Conservation (phyloP, 108 stramenopile genomes). For the Phaeodactylum tricornutum region DNA sequence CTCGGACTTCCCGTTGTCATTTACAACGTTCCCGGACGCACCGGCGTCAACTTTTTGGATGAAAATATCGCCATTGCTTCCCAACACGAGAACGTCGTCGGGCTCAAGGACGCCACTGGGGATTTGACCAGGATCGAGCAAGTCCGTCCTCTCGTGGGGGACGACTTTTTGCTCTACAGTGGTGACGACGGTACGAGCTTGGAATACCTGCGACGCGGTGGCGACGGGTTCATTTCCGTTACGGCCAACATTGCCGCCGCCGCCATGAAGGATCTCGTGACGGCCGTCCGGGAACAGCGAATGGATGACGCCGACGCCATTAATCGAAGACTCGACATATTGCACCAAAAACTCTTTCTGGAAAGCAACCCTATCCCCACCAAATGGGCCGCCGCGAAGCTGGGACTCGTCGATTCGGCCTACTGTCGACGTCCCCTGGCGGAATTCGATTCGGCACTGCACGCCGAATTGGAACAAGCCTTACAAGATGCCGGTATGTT, state of each 20-base stretch:
- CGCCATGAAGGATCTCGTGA: constrained; percentile 11
- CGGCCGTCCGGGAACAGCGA: not conserved
- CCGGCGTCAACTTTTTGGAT: constrained; percentile 41
- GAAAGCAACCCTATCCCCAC: constrained; percentile 79
- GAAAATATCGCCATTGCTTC: constrained; percentile 37
- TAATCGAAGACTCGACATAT: constrained; percentile 31
- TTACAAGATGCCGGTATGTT: constrained; percentile 28
- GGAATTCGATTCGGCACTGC: constrained; percentile 28
- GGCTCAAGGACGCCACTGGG: constrained; percentile 72
- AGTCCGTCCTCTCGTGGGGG: constrained; percentile 18
- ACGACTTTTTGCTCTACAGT: constrained; percentile 53
- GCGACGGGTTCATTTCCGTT: constrained; percentile 80
- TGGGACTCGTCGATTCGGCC: constrained; percentile 23
- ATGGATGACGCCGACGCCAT: constrained; percentile 26
- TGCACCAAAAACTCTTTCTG: constrained; percentile 63
- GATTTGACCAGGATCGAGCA: constrained; percentile 41
- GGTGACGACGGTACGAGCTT: constrained; percentile 69
- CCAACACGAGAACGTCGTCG: constrained; percentile 48
- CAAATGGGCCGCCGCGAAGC: constrained; percentile 41
- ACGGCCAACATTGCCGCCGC: constrained; percentile 71
- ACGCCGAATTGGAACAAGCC: constrained; percentile 27
- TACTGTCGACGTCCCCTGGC: constrained; percentile 48
- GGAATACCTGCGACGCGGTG: constrained; percentile 62
- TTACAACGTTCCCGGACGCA: constrained; percentile 78
- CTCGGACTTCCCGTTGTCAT: constrained; percentile 64